Base-by-base conservation (phyloP, 139 green algal species). In the Chlamydomonas urium region DNA sequence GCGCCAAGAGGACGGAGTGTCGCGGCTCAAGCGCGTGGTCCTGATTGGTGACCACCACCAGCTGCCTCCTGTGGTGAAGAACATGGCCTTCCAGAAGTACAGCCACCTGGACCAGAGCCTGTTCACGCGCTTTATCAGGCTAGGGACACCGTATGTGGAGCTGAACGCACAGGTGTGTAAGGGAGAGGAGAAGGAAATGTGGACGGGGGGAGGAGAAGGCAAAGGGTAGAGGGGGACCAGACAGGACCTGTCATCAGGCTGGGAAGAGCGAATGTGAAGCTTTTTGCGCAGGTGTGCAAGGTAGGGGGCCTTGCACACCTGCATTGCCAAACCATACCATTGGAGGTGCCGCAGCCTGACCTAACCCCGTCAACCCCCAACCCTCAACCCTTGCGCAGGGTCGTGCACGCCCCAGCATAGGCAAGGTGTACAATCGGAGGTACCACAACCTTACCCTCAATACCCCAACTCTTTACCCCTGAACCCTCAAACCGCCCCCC, bases 21-120 rank as follows among this genome's bases (percentile, higher is more conserved):
- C 76, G 4, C 83, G 83, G 19, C 66, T 88, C 17, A 84, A 85
- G 69, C 77, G 83, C 2, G 79, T 86, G n/a, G 77, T 97, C 19
- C 78, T 98, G 34, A 98, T 98, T 57, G 92, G 94, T 0, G 95
- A 99, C 80, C 95, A 99, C 84, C 86, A 99, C 83, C 94, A 99
- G 89, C 90, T 99, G 72, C 95, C 95, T 1, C 95, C 95, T 1
- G 96, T 99, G 42, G 94, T 99, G 6, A 97, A 99, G 80, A 97
- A 98, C 89, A 86, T 90, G 84, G 91, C 91, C 32, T 90, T 97
- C 73, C 85, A 94, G 79, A 93, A 90, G 69, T 93, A 92, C 77
- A 86, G 66, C 62, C 85, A 89, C 81, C 79, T 98, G 66, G 93
- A 97, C 72, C 94, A 98, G 83, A 90, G 85, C 29, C 84, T 99